Percentiles rank a stretch among this genome's conserved stretches.
These are phyloP conservation scores for Sporisorium graminicola DNA, from an alignment of 1,284 basidiomycete species.

Conservation along the genomic window DNA sequence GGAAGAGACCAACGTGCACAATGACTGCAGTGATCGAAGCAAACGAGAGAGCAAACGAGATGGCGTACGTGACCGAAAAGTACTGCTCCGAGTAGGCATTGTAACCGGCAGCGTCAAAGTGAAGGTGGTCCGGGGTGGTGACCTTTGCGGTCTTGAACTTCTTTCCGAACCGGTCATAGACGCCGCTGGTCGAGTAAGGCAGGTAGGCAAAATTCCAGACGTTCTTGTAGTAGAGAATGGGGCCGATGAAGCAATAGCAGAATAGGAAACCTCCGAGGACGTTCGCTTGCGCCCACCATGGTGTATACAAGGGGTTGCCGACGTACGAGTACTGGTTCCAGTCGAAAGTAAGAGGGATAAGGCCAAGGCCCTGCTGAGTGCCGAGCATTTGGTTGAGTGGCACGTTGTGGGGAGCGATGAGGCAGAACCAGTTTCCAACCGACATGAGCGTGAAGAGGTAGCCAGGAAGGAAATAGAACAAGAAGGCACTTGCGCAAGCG, in stretches of 20 bases:
- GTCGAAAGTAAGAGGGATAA: slow-evolving; percentile 61
- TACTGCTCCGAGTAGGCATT: slow-evolving; percentile 62
- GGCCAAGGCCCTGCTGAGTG: slow-evolving; percentile 51
- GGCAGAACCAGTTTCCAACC: slow-evolving; percentile 62
- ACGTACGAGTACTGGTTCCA: slow-evolving; percentile 58
- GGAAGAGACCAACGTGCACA: slow-evolving; percentile 74
- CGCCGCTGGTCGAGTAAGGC: slow-evolving; percentile 54
- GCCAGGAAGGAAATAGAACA: slow-evolving; percentile 63
- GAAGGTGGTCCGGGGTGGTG: slow-evolving; percentile 32
- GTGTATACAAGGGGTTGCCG: slow-evolving; percentile 55
- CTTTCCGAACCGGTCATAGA: slow-evolving; percentile 59
- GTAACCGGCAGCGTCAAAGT: slow-evolving; percentile 52
- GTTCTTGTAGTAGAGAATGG: slow-evolving; percentile 65
- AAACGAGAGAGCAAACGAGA: slow-evolving; percentile 75
- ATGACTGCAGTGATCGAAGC: slow-evolving; percentile 80
- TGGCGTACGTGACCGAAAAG: slow-evolving; percentile 78
- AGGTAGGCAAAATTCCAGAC: slow-evolving; percentile 57
- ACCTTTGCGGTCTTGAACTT: slow-evolving; percentile 50
- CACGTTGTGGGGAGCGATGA: slow-evolving; percentile 62
- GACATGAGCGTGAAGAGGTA: slow-evolving; percentile 61
- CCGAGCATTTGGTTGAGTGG: slow-evolving; percentile 65
- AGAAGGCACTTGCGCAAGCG: slow-evolving; percentile 45
- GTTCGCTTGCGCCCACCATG: slow-evolving; percentile 59
- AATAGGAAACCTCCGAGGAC: slow-evolving; percentile 52
- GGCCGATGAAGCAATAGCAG: slow-evolving; percentile 59